Evolutionary conservation across 257 asterid genomes (phyloP).

Genomic region (Solanum corneliomulleri): DNA sequence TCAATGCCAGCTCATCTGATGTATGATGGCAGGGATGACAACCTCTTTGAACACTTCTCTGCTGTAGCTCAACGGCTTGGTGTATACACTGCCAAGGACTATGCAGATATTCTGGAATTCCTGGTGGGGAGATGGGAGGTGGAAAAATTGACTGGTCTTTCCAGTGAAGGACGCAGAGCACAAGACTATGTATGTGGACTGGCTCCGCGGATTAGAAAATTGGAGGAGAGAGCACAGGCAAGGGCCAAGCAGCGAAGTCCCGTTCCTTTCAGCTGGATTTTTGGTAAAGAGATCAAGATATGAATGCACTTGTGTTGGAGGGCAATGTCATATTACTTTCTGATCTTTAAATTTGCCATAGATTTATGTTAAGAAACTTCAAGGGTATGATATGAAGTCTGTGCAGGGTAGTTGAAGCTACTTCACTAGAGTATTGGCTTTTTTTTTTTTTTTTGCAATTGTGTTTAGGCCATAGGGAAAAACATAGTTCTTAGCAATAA

Average conservation of each 20-base stretch:
- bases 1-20: constrained; percentile 74
- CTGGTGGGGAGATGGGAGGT: constrained; percentile 58
- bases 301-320: constrained; percentile 3
- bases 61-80: constrained; percentile 64
- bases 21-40: constrained; percentile 56
- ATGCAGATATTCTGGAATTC: constrained; percentile 60
- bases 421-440: neutral
- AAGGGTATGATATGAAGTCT: neutral
- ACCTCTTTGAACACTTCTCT: constrained; percentile 58
- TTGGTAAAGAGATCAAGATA: constrained; percentile 33
- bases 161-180: constrained; percentile 60
- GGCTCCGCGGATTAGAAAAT: constrained; percentile 49
- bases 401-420: neutral
- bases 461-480: neutral
- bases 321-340: neutral
- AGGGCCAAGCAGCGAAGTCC: constrained; percentile 32
- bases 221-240: constrained; percentile 60
- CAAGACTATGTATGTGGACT: constrained; percentile 62
- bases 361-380: neutral
- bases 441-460: neutral
- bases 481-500: neutral
- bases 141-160: constrained; percentile 48
- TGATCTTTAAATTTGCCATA: neutral
- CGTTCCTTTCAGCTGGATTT: constrained; percentile 63
- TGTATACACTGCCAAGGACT: constrained; percentile 66